phyloP scores from a whole-genome alignment of 345 rosid genomes.

The Melaleuca alternifolia region DNA sequence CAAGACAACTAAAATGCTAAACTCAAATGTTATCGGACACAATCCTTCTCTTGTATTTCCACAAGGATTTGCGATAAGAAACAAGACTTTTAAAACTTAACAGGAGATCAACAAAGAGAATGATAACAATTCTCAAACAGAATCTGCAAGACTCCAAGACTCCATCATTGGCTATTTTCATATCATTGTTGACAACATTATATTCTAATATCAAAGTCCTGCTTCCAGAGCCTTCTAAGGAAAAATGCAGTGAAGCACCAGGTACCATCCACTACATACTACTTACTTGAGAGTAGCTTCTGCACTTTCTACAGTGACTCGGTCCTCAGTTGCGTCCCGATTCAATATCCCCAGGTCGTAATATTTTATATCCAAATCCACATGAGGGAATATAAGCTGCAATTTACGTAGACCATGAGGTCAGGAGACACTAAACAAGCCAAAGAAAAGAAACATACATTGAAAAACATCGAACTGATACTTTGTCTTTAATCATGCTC shows the following conservation, averaged over 20 bases:
- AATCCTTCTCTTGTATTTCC: neutral
- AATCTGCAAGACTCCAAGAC: neutral
- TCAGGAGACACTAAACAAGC: neutral
- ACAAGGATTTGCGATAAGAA: neutral
- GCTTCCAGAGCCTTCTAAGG: neutral
- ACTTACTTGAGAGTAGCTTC: constrained; percentile 79
- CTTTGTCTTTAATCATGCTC: constrained; percentile 81
- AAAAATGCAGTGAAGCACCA: neutral
- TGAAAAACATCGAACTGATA: constrained; percentile 9
- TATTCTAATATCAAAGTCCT: neutral
- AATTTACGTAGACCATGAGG: constrained; percentile 8
- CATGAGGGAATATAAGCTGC: constrained; percentile 77
- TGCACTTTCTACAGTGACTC: constrained; percentile 78
- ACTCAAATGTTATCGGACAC: too few species aligned
- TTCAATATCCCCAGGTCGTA: constrained; percentile 84
- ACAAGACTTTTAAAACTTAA: neutral
- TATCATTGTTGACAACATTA: neutral
- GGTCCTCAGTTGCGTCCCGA: constrained; percentile 86
- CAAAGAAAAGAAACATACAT: neutral
- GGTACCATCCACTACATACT: neutral
- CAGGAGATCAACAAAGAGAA: neutral
- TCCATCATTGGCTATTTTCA: neutral
- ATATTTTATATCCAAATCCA: constrained; percentile 84
- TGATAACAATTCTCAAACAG: neutral
- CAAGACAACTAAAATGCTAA: neutral